phyloP scores from a whole-genome alignment of 2,329 filamentous ascomycete species.

The Sclerotinia spermophila region DNA sequence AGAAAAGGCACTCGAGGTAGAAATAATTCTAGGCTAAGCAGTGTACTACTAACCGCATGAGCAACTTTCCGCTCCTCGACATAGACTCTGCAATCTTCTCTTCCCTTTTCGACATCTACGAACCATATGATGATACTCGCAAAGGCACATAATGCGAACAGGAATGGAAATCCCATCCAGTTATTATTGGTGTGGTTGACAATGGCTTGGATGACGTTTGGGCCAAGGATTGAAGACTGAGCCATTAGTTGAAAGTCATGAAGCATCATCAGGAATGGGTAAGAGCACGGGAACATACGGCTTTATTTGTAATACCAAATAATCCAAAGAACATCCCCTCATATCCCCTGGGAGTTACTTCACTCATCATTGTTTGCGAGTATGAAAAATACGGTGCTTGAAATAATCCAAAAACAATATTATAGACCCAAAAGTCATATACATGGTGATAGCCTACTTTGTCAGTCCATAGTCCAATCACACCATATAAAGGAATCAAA shows the following conservation, averaged over 20 bases:
- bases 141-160: slow-evolving; percentile 39
- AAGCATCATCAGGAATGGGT: not conserved
- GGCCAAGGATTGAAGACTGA: slow-evolving; percentile 44
- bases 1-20: not conserved
- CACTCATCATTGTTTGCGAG: slow-evolving; percentile 44
- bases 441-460: slow-evolving; percentile 41
- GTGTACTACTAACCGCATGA: not conserved
- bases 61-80: slow-evolving; percentile 38
- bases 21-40: not conserved
- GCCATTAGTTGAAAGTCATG: not conserved
- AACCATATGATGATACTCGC: slow-evolving; percentile 42
- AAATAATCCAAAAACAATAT: slow-evolving; percentile 42
- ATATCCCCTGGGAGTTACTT: slow-evolving; percentile 42
- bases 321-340: slow-evolving; percentile 45
- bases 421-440: slow-evolving; percentile 43
- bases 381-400: slow-evolving; percentile 45
- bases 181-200: slow-evolving; percentile 43
- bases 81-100: slow-evolving; percentile 40
- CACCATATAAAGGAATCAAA: slow-evolving; percentile 43
- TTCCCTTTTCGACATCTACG: slow-evolving; percentile 42
- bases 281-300: slow-evolving; percentile 33
- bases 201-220: slow-evolving; percentile 44
- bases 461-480: slow-evolving; percentile 42
- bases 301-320: slow-evolving; percentile 44
- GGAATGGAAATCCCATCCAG: slow-evolving; percentile 44